phyloP scores from a whole-genome alignment of 2,329 filamentous ascomycete genomes.

The Trichoderma gracile region DNA sequence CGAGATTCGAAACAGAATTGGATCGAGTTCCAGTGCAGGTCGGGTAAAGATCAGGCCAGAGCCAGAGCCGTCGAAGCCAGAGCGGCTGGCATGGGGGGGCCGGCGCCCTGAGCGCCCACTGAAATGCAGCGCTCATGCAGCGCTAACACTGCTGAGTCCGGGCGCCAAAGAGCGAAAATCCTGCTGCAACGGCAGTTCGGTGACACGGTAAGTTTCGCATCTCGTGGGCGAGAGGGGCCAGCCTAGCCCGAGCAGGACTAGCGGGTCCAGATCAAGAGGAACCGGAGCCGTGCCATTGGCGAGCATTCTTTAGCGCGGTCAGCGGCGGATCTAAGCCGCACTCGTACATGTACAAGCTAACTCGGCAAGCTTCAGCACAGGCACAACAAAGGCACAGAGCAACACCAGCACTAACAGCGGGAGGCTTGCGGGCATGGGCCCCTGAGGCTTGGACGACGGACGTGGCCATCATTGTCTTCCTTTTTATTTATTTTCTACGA shows the following conservation, averaged over 20 bases:
- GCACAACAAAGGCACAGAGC: not conserved
- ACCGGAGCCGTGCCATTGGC: slow-evolving; percentile 4
- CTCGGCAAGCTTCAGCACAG: no score
- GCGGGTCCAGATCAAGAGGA: slow-evolving; percentile 19
- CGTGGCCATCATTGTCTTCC: no score
- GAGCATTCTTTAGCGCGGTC: not conserved
- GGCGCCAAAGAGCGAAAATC: slow-evolving; percentile 20
- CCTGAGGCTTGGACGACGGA: not conserved
- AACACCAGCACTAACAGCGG: not conserved
- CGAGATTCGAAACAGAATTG: slow-evolving; percentile 10
- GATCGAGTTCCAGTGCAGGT: not conserved
- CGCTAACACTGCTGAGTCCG: slow-evolving; percentile 10
- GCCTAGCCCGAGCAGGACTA: slow-evolving; percentile 1
- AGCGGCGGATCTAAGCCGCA: slow-evolving; percentile 16
- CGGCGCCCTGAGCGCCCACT: not conserved
- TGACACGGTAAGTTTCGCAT: slow-evolving; percentile 20
- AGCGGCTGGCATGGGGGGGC: not conserved
- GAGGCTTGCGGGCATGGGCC: not conserved
- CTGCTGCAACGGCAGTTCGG: slow-evolving; percentile 16
- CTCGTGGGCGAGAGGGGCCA: not conserved
- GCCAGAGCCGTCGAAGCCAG: not conserved
- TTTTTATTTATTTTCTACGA: no score
- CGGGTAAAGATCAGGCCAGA: not conserved
- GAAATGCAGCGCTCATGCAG: slow-evolving; percentile 16
- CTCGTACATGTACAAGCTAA: not conserved